Evolutionary conservation across 805 yeast genomes (phyloP), one percentile per base, ranked within the genome.

Genomic region (Cyberlindnera samutprakarnensis): DNA sequence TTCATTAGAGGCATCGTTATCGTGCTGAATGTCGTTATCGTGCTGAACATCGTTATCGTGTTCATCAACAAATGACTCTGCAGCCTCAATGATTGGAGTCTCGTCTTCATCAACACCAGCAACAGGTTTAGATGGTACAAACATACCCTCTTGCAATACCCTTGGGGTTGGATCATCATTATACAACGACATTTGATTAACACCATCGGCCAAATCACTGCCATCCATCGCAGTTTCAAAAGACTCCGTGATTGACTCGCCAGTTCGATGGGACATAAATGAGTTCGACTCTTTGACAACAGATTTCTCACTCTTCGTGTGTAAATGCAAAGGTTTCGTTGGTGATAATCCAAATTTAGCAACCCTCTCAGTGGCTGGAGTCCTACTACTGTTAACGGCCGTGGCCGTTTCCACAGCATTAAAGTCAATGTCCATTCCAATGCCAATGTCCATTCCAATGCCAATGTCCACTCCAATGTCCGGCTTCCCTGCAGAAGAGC

Each of bases 151-250:
- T 14, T 45, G 43, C 6, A 18, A 27, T 4, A 46, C 27, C 12
- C 30, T 30, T 8, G 53, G 48, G 8, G 53, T 47, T 12, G 43
- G 45, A 16, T 45, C 52, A 34, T 44, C 47, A 23, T 42, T 42
- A 27, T 43, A 39, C 3, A 32, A 10, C 10, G 21, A 19, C 21
- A 19, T 19, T 19, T 7, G 7, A 8, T 13, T 15, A 9, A 13
- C 14, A 17, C 18, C 15, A 15, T 13, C 8, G 10, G 11, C 5
- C 9, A 14, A 12, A 17, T 11, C 11, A 17, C 15, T 16, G 8
- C 14, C 13, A 4, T 46, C 51, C 35, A 31, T 36, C 2, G 54
- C 54, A 4, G 54, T 49, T 19, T 30, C 39, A 27, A 34, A 49
- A 1, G 54, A 39, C 4, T 38, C 30, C 23, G 31, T 23, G 4